Percentiles rank a stretch among this genome's conserved stretches.
Evolutionary conservation across 2,329 filamentous ascomycete genomes (phyloP).

Genomic region (Fusarium sambucinum): DNA sequence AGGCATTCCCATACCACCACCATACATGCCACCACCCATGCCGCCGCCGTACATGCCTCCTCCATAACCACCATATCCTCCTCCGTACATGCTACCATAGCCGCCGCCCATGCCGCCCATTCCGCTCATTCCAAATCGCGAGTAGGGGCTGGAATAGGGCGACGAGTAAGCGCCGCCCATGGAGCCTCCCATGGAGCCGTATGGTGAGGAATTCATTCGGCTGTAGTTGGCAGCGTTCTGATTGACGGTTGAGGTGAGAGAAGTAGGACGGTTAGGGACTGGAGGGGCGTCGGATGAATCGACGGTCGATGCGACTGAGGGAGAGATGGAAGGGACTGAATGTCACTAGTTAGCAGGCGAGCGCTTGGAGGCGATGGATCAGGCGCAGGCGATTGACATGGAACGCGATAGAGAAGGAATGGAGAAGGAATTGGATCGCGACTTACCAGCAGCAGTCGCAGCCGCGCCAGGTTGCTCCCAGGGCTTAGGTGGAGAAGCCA

Average conservation of each 20-base stretch:
- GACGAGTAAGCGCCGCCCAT: constrained; percentile 58
- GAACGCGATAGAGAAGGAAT: constrained; percentile 2
- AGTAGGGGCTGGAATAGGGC: constrained; percentile 58
- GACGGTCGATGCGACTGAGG: constrained; percentile 56
- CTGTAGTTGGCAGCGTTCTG: constrained; percentile 90
- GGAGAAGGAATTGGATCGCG: constrained; percentile 22
- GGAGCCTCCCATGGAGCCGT: constrained; percentile 60
- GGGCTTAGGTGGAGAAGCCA: constrained; percentile 92
- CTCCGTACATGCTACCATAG: constrained; percentile 46
- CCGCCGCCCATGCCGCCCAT: constrained; percentile 21
- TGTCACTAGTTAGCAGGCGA: constrained; percentile 43
- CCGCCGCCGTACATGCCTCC: constrained; percentile 57
- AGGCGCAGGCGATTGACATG: constrained; percentile 5
- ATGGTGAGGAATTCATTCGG: constrained; percentile 66
- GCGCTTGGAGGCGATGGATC: constrained; percentile 33
- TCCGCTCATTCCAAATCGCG: constrained; percentile 54
- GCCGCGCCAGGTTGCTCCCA: constrained; percentile 87
- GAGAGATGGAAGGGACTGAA: constrained; percentile 56
- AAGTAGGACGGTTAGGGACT: constrained; percentile 83
- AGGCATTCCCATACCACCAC: constrained; percentile 64
- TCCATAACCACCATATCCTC: constrained; percentile 56
- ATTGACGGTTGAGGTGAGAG: constrained; percentile 83
- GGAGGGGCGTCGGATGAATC: constrained; percentile 67
- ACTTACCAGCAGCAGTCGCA: constrained; percentile 63
- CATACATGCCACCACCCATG: constrained; percentile 56